Conservation (phyloP, 1,139 yeast genomes). For the Scheffersomyces cryptocercus region DNA sequence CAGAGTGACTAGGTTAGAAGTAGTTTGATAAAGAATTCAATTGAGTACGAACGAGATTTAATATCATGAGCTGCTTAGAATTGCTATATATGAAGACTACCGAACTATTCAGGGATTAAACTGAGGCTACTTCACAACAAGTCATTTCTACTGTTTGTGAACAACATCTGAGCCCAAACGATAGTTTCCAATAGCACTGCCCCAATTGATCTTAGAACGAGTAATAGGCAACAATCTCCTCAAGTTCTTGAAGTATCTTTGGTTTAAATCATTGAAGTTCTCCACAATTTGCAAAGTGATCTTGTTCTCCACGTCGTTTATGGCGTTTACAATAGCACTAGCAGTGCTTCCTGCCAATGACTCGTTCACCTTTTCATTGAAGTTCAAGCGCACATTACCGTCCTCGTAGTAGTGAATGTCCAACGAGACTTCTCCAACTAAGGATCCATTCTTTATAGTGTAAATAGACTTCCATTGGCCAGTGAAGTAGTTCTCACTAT, state of each 20-base stretch:
- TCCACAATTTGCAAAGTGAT: slow-evolving; percentile 62
- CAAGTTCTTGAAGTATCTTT: slow-evolving; percentile 75
- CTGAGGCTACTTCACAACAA: not conserved
- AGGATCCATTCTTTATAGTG: slow-evolving; percentile 29
- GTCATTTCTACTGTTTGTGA: slow-evolving; percentile 20
- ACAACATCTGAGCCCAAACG: slow-evolving; percentile 84
- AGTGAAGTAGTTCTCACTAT: slow-evolving; percentile 80
- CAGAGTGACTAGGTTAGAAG: too few relatives aligned
- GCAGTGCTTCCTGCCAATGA: slow-evolving; percentile 15
- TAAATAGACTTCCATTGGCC: slow-evolving; percentile 87
- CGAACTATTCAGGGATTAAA: too few relatives aligned
- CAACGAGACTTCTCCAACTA: slow-evolving; percentile 59
- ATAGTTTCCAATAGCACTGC: slow-evolving; percentile 87
- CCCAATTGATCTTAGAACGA: slow-evolving; percentile 92
- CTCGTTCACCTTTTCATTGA: slow-evolving; percentile 42
- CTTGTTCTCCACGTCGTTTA: slow-evolving; percentile 59
- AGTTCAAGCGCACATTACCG: slow-evolving; percentile 84
- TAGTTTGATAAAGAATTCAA: too few relatives aligned
- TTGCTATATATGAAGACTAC: too few relatives aligned
- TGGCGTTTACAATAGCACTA: slow-evolving; percentile 47
- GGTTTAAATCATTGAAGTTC: slow-evolving; percentile 73
- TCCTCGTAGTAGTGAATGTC: slow-evolving; percentile 95
- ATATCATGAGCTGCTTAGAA: too few relatives aligned
- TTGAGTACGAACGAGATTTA: too few relatives aligned
- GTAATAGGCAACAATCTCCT: slow-evolving; percentile 93